Evolutionary conservation across 2,329 filamentous ascomycete species (phyloP).

Genomic region (Coniochaeta hoffmannii): DNA sequence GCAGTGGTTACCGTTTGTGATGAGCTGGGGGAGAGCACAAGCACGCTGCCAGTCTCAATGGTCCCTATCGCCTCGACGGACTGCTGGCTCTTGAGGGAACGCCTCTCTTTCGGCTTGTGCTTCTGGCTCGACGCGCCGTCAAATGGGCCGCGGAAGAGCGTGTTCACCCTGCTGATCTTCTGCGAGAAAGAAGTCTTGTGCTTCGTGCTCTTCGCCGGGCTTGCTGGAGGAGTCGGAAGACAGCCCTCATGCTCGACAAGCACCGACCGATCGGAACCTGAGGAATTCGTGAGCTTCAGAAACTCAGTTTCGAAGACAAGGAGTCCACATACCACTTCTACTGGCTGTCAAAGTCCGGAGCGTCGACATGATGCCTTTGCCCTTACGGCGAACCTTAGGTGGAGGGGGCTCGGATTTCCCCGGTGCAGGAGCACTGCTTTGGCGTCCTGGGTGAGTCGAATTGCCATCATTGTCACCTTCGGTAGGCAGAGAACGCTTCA

Average conservation of each 20-base stretch:
- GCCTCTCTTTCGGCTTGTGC: not conserved
- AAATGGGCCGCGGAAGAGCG: constrained; percentile 1
- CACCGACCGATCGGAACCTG: constrained; percentile 2
- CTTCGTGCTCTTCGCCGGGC: not conserved
- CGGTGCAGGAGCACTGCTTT: constrained; percentile 1
- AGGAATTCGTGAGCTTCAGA: not conserved
- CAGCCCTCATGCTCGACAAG: not conserved
- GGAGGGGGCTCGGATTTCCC: constrained; percentile 16
- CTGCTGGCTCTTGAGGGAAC: not conserved
- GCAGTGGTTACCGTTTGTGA: constrained; percentile 4
- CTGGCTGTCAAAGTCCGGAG: constrained; percentile 34
- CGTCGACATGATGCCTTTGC: constrained; percentile 33
- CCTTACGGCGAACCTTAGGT: constrained; percentile 30
- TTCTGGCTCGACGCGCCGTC: not conserved
- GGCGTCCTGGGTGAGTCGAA: not conserved
- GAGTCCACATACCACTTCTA: constrained; percentile 11
- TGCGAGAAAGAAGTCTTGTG: not conserved
- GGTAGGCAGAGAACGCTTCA: not conserved
- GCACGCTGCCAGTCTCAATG: not conserved
- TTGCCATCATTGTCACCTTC: not conserved
- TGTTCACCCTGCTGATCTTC: not conserved
- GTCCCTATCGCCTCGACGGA: not conserved
- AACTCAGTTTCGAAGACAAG: not conserved
- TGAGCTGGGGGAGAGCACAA: not conserved
- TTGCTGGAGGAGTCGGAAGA: not conserved